Evolutionary conservation across 148 eudicot genomes (phyloP).

Genomic region (Chenopodium album): DNA sequence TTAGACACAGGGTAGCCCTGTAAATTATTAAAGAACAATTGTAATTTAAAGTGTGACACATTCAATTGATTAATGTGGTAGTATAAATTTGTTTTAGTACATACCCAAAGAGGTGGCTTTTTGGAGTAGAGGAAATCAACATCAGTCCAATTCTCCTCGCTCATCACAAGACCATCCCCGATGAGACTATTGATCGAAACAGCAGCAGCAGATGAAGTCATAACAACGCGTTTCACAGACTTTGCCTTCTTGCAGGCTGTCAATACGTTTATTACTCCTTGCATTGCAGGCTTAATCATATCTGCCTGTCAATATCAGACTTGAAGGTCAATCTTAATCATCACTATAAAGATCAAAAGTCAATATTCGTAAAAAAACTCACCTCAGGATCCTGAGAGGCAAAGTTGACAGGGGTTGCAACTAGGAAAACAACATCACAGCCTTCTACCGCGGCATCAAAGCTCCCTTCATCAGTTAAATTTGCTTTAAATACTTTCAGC

Average conservation of each 20-base stretch:
- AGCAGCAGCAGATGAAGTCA: slow-evolving; percentile 76
- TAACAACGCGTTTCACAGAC: slow-evolving; percentile 54
- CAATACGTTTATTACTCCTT: slow-evolving; percentile 56
- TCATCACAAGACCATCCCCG: slow-evolving; percentile 52
- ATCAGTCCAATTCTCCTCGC: slow-evolving; percentile 61
- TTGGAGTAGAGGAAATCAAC: slow-evolving; percentile 48
- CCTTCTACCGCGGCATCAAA: slow-evolving; percentile 57
- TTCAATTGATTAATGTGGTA: not conserved
- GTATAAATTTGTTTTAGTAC: not conserved
- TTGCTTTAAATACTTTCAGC: slow-evolving; percentile 49
- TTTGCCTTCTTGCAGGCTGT: slow-evolving; percentile 47
- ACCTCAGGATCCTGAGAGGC: slow-evolving; percentile 75
- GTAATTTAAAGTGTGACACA: not conserved
- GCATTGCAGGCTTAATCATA: slow-evolving; percentile 66
- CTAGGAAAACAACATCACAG: slow-evolving; percentile 55
- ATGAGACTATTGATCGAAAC: slow-evolving; percentile 44
- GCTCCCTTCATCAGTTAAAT: slow-evolving; percentile 56
- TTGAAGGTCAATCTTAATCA: not conserved
- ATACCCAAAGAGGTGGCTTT: slow-evolving; percentile 70
- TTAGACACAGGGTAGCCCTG: slow-evolving; percentile 70
- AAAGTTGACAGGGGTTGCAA: slow-evolving; percentile 71
- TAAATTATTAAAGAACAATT: not conserved
- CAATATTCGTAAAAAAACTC: not conserved
- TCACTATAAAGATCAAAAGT: not conserved
- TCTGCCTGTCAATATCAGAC: slow-evolving; percentile 41